Base-by-base conservation (phyloP, 768 basidiomycete species). In the Xanthoconium stramineum region DNA sequence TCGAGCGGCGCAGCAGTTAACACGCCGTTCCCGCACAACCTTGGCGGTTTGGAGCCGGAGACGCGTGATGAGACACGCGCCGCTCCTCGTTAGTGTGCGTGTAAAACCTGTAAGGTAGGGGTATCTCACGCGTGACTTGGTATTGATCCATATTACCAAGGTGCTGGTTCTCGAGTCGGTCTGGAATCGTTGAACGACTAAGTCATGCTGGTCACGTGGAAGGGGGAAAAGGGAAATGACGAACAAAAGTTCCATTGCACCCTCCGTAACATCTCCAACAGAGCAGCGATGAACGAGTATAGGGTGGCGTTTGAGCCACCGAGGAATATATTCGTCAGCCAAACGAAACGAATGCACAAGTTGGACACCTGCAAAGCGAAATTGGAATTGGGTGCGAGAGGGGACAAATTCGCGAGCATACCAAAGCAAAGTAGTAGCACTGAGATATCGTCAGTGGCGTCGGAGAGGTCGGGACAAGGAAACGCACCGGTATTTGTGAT, bases 201-300 rank as follows among this genome's bases (percentile, higher is more conserved):
- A 60, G 58, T 24, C 24, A 30, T 2, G 17, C 12, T 19, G 10
- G 40, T 42, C 44, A 14, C 29, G 28, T 7, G 20, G 33, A 30
- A 30, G 39, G 20, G 29, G 15, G 12, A 40, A 47, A 36, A 30
- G 13, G 39, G 32, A 74, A 39, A 48, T 15, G 15, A 24, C 89
- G 65, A 55, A 93, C 91, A 88, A 65, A 95, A 90, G 70, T 96
- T 97, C 96, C 96, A 98, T 59, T 89, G 89, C 73, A 84, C 84
- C 50, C 96, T 79, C 37, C 96, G 75, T 7, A 91, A 62, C 67
- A 93, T 82, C 66, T 98, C 96, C 40, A 92, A 62, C 46, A 86
- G 56, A 3, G 79, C 92, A 12, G 73, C 80, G 43, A 91, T 76
- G 72, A 91, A 94, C 0, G 83, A 74, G 24, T 85, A 80, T 28